Evolutionary conservation across 176 grass and related monocot genomes (phyloP).

Genomic region (Aegilops sharonensis): DNA sequence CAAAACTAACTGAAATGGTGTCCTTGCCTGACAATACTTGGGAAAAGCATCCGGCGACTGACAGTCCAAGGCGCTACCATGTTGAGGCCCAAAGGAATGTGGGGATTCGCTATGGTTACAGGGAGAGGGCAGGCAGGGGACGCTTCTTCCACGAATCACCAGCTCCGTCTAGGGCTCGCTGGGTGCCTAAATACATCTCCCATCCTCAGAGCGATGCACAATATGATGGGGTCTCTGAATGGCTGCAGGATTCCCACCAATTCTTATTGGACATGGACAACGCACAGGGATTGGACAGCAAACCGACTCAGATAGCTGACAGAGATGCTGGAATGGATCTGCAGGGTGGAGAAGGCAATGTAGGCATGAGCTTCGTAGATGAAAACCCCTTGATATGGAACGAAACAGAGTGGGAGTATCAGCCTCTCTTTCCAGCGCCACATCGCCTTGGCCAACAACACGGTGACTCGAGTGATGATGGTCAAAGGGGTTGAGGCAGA

Average conservation of each 20-base stretch:
- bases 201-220: constrained; percentile 28
- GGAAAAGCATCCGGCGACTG: constrained; percentile 21
- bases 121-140: neutral
- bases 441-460: constrained; percentile 14
- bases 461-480: neutral
- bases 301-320: neutral
- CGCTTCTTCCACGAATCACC: neutral
- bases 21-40: neutral
- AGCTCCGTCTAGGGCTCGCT: constrained; percentile 31
- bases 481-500: neutral
- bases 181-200: constrained; percentile 57
- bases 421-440: constrained; percentile 8
- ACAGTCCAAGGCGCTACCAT: constrained; percentile 27
- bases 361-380: neutral
- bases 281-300: neutral
- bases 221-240: constrained; percentile 19
- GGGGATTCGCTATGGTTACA: constrained; percentile 30
- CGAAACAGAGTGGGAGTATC: constrained; percentile 15
- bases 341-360: neutral
- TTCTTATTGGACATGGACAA: neutral
- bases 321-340: neutral
- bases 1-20: neutral
- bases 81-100: constrained; percentile 28
- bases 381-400: constrained; percentile 14
- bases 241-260: constrained; percentile 1